phyloP scores from a whole-genome alignment of 805 yeast species.

The Lachancea sp. region DNA sequence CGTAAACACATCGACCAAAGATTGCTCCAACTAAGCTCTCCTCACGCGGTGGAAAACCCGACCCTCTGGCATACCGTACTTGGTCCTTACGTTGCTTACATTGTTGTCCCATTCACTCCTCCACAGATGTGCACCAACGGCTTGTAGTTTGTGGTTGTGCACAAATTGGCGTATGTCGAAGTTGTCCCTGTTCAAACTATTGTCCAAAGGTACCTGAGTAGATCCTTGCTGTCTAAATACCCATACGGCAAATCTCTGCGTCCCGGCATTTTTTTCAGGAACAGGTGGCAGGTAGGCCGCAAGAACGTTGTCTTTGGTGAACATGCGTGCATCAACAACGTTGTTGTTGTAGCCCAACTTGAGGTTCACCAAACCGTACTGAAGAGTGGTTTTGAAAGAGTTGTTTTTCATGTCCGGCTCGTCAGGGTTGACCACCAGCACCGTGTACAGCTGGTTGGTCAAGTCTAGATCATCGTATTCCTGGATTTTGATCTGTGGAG shows the following conservation, averaged over 20 bases:
- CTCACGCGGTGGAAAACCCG: slow-evolving; percentile 66
- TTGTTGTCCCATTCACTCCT: slow-evolving; percentile 78
- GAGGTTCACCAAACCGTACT: slow-evolving; percentile 72
- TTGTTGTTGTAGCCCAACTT: slow-evolving; percentile 51
- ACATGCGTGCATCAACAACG: slow-evolving; percentile 38
- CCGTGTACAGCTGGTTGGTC: slow-evolving; percentile 56
- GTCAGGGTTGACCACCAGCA: slow-evolving; percentile 86
- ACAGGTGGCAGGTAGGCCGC: slow-evolving; percentile 70
- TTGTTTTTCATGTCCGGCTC: slow-evolving; percentile 70
- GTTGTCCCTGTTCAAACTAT: slow-evolving; percentile 35
- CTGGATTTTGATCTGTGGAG: slow-evolving; percentile 72
- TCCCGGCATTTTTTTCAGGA: slow-evolving; percentile 82
- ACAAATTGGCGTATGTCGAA: slow-evolving; percentile 74
- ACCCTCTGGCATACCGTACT: slow-evolving; percentile 70
- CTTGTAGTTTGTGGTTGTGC: slow-evolving; percentile 45
- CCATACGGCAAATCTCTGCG: slow-evolving; percentile 84
- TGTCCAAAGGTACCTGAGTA: slow-evolving; percentile 3
- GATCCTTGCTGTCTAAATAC: slow-evolving; percentile 64
- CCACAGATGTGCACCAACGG: slow-evolving; percentile 92
- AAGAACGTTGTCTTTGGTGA: slow-evolving; percentile 39
- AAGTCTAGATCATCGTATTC: slow-evolving; percentile 50
- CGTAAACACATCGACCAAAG: no score
- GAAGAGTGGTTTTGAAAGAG: slow-evolving; percentile 62
- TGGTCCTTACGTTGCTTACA: slow-evolving; percentile 58
- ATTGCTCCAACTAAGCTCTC: slow-evolving; percentile 3